Evolutionary conservation across 176 grass and related monocot genomes (phyloP), one percentile per base, ranked within the genome.

Genomic region (Luzula sylvatica): DNA sequence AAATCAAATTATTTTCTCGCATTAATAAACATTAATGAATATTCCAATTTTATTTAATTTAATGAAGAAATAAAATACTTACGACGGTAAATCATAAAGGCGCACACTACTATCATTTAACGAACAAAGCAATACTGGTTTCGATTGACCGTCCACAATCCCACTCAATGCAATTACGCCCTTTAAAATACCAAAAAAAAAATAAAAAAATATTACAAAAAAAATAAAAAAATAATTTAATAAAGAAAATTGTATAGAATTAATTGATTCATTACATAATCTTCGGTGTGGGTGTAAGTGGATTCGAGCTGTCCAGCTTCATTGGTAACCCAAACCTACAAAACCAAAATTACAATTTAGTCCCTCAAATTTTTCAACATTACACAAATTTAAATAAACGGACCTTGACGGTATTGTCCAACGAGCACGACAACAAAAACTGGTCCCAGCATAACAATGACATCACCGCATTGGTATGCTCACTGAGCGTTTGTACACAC

Each of bases 361-460:
- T 21, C 50, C n/a, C 50, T 70, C 8, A 27, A 64, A n/a, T n/a
- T n/a, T n/a, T n/a, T n/a, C n/a, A 16, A 71, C 46, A 12, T 65
- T 29, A n/a, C 45, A 22, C 57, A 61, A 2, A 20, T 32, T 38
- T 61, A 51, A 20, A 13, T 51, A 53, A 24, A 60, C 72, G 65
- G 65, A 99, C 93, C 78, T 99, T 99, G 78, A 99, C 71, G 58
- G 93, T 87, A 65, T 55, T 65, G 55, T 99, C 93, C 70, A 99
- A 78, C 38, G 93, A 99, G 69, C 78, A 99, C 7, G 93, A 99
- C 72, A 99, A 66, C 41, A 99, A 74, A 72, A 99, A 99, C 26
- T 99, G 82, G 57, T 99, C 86, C 93, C 93, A 99, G 62, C 86
- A 92, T 25, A 99, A 66, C 26, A 99, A 48, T 68, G 86, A 86